Conservation (phyloP, 495 filamentous ascomycete genomes). For the Daldinia vernicosa region DNA sequence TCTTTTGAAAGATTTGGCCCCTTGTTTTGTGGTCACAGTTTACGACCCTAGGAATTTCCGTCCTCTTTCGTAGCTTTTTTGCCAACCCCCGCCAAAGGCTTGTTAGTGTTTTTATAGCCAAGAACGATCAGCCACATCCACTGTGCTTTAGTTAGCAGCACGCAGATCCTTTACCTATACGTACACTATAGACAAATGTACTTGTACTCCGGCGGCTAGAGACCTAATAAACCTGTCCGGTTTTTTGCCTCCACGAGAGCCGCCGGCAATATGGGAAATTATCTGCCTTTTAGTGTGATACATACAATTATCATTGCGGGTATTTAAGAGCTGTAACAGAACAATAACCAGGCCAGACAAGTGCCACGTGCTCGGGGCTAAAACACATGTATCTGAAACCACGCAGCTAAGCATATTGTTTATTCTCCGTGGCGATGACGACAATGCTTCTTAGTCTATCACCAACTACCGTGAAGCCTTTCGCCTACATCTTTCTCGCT, state of each 20-base stretch:
- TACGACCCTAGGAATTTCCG: conserved; percentile 7
- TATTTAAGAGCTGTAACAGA: conserved; percentile 32
- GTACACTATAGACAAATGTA: conserved; percentile 10
- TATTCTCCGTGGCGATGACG: conserved; percentile 21
- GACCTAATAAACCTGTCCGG: neutral
- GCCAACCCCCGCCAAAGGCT: conserved; percentile 2
- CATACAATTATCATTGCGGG: conserved; percentile 17
- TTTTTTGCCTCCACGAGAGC: neutral
- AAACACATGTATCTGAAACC: conserved; percentile 36
- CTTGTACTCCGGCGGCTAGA: conserved; percentile 5
- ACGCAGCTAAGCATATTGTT: conserved; percentile 13
- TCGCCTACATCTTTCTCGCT: neutral
- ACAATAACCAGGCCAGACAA: conserved; percentile 26
- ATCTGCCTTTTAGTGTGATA: neutral
- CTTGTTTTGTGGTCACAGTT: neutral
- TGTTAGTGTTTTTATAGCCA: conserved; percentile 13
- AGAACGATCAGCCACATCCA: conserved; percentile 19
- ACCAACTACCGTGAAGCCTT: neutral
- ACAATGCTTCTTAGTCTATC: neutral
- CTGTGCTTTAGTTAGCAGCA: conserved; percentile 18
- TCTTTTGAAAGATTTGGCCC: conserved; percentile 2
- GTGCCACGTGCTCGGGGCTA: conserved; percentile 36
- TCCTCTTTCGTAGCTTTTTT: conserved; percentile 12
- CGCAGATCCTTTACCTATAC: conserved; percentile 20
- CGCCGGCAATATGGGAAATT: conserved; percentile 20